These are phyloP conservation scores for Globisporangium cystogenes DNA, from an alignment of 352 stramenopile genomes.

Conservation along the genomic window DNA sequence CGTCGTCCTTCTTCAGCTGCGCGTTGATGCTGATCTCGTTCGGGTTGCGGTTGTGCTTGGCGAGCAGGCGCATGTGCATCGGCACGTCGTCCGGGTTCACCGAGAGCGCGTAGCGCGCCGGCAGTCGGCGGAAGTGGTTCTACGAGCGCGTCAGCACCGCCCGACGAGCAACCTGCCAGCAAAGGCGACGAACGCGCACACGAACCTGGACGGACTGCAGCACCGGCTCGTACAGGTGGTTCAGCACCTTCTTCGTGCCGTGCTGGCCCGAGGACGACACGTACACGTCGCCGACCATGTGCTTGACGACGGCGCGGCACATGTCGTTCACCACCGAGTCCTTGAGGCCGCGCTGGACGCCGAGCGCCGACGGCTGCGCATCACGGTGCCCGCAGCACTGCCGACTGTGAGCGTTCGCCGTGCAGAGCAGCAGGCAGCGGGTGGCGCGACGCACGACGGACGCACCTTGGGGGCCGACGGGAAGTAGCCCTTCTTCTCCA, in stretches of 20 bases:
- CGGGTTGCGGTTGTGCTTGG: slow-evolving; percentile 74
- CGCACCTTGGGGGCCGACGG: slow-evolving; percentile 54
- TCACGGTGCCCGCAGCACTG: too few species aligned
- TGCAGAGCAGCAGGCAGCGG: too few species aligned
- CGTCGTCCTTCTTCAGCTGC: slow-evolving; percentile 83
- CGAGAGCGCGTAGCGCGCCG: slow-evolving; percentile 75
- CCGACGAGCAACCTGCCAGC: too few species aligned
- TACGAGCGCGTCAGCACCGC: slow-evolving; percentile 11
- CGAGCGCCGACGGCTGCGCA: slow-evolving; percentile 50
- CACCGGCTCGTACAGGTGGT: slow-evolving; percentile 85
- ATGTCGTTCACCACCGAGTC: slow-evolving; percentile 88
- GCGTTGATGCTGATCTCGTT: slow-evolving; percentile 80
- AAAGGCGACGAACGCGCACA: not conserved
- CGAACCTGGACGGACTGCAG: slow-evolving; percentile 66
- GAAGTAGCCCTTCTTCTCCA: slow-evolving; percentile 85
- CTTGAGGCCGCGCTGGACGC: slow-evolving; percentile 78
- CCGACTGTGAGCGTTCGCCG: too few species aligned
- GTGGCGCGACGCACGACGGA: too few species aligned
- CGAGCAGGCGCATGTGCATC: slow-evolving; percentile 81
- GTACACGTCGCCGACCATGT: slow-evolving; percentile 87
- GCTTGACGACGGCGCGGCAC: slow-evolving; percentile 82
- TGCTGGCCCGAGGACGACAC: slow-evolving; percentile 62
- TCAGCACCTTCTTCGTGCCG: slow-evolving; percentile 72
- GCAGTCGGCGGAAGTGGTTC: slow-evolving; percentile 73
- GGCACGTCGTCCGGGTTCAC: slow-evolving; percentile 86